Conservation (phyloP, 1,284 basidiomycete genomes). For the Tausonia pullulans region DNA sequence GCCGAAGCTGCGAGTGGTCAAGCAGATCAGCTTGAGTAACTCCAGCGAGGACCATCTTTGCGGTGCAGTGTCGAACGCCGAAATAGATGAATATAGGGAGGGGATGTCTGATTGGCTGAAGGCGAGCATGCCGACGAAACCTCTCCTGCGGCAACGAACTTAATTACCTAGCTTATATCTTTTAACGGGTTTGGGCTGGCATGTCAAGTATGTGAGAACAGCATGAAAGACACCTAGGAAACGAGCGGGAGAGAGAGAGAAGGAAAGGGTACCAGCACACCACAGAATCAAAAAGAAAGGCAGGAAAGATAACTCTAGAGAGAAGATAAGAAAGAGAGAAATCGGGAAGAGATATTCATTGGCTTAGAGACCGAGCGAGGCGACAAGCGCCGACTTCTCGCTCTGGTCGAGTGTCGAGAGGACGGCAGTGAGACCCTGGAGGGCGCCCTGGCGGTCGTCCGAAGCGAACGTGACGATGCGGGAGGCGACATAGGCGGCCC, state of each 20-base stretch:
- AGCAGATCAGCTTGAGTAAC: too few relatives aligned
- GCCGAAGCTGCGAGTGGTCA: too few relatives aligned
- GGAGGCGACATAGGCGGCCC: conserved; percentile 30
- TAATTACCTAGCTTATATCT: too few relatives aligned
- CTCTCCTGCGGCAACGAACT: too few relatives aligned
- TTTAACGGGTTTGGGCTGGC: too few relatives aligned
- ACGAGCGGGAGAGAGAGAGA: not conserved
- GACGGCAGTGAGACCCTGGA: conserved; percentile 19
- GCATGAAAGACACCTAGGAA: not conserved
- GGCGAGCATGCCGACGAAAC: too few relatives aligned
- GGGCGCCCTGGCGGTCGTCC: conserved; percentile 19
- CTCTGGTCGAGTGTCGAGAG: conserved; percentile 22
- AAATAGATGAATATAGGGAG: too few relatives aligned
- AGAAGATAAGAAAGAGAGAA: not conserved
- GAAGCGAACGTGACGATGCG: conserved; percentile 24
- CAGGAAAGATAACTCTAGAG: not conserved
- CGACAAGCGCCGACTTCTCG: conserved; percentile 18
- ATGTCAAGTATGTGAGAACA: too few relatives aligned
- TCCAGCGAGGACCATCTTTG: too few relatives aligned
- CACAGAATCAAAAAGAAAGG: not conserved
- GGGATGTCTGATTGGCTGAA: too few relatives aligned
- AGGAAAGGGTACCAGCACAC: not conserved
- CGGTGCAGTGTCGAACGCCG: too few relatives aligned
- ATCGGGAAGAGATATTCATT: not conserved
- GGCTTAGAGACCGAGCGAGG: conserved; percentile 1